phyloP scores from a whole-genome alignment of 2,329 filamentous ascomycete genomes.

The Talaromyces funiculosus region DNA sequence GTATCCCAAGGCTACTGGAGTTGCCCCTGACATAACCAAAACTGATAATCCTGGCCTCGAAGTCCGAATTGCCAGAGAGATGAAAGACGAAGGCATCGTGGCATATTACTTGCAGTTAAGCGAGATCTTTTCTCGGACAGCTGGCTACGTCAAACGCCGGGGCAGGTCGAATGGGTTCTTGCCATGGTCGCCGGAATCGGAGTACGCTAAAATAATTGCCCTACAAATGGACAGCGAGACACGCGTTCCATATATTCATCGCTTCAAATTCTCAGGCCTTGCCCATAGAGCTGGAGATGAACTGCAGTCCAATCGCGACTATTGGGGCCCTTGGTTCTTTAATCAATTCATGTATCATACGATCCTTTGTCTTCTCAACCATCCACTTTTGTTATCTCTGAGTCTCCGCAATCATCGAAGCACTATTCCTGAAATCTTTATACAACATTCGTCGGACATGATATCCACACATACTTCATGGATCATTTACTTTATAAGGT shows the following conservation, averaged over 20 bases:
- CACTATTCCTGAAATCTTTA: constrained; percentile 50
- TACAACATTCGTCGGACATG: constrained; percentile 50
- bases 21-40: constrained; percentile 22
- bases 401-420: constrained; percentile 49
- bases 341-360: constrained; percentile 51
- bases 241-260: constrained; percentile 46
- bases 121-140: constrained; percentile 46
- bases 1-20: constrained; percentile 35
- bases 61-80: constrained; percentile 23
- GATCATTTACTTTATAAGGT: constrained; percentile 50
- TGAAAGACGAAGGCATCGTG: constrained; percentile 39
- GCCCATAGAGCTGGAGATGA: constrained; percentile 38
- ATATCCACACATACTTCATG: constrained; percentile 49
- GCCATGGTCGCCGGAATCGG: constrained; percentile 48
- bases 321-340: constrained; percentile 51
- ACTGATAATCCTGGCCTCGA: constrained; percentile 19
- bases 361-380: constrained; percentile 50
- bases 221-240: constrained; percentile 50
- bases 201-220: constrained; percentile 48
- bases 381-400: constrained; percentile 50
- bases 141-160: constrained; percentile 43
- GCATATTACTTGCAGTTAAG: constrained; percentile 44
- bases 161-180: constrained; percentile 41
- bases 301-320: constrained; percentile 43
- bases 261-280: constrained; percentile 48